Conservation (phyloP, 1,284 basidiomycete genomes). For the Trichosporon coremiiforme region DNA sequence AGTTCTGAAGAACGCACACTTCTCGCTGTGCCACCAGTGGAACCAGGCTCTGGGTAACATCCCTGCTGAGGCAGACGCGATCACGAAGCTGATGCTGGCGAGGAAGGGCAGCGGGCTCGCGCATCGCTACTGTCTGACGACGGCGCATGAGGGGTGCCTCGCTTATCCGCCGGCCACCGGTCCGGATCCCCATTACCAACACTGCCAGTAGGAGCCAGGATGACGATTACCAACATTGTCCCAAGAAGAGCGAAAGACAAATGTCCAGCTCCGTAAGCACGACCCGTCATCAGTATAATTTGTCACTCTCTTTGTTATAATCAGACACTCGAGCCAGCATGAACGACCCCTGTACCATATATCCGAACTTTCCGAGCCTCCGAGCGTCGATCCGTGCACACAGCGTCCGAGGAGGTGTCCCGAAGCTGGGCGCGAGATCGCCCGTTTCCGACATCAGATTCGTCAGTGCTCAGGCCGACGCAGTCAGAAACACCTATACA, state of each 20-base stretch:
- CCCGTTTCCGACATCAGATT: not conserved
- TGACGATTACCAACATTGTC: too few species aligned
- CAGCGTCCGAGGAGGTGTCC: not conserved
- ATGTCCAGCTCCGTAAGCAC: not conserved
- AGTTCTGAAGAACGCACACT: not conserved
- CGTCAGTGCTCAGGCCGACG: not conserved
- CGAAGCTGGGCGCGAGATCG: not conserved
- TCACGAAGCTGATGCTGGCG: slow-evolving; percentile 4
- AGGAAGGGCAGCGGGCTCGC: not conserved
- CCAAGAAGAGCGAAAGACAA: not conserved
- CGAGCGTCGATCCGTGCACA: not conserved
- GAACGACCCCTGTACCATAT: not conserved
- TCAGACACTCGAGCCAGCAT: not conserved
- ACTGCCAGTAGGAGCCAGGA: too few species aligned
- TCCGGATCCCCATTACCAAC: not conserved
- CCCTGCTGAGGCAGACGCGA: not conserved
- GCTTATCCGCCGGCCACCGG: not conserved
- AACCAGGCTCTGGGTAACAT: not conserved
- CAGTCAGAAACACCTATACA: too few species aligned
- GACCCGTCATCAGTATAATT: slow-evolving; percentile 8
- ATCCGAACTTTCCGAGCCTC: not conserved
- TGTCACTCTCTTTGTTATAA: slow-evolving; percentile 5
- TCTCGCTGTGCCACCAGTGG: not conserved
- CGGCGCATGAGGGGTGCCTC: not conserved
- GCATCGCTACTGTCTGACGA: not conserved